phyloP scores from a whole-genome alignment of 2,329 filamentous ascomycete species.

The Neopestalotiopsis clavispora region DNA sequence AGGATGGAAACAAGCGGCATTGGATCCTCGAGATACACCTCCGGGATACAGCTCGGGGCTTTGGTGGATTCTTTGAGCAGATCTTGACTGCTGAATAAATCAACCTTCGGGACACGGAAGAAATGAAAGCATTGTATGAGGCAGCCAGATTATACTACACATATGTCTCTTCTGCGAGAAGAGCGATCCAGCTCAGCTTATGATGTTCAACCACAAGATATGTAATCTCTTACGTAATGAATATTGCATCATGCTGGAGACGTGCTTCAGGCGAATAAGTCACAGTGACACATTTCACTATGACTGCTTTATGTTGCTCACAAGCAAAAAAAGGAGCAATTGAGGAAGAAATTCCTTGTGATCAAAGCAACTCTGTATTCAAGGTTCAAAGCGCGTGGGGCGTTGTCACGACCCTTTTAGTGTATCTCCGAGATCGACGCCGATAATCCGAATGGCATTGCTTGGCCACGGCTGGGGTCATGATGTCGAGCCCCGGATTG shows the following conservation, averaged over 20 bases:
- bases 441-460: slow-evolving; percentile 6
- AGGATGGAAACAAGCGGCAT: slow-evolving; percentile 47
- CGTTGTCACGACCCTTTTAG: not conserved
- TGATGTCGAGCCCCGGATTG: not conserved
- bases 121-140: too few relatives aligned
- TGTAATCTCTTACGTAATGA: too few relatives aligned
- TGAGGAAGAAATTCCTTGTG: not conserved
- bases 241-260: too few relatives aligned
- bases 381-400: not conserved
- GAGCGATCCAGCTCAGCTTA: too few relatives aligned
- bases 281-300: too few relatives aligned
- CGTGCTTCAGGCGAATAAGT: too few relatives aligned
- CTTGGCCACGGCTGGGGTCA: not conserved
- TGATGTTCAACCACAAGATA: too few relatives aligned
- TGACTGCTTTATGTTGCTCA: too few relatives aligned
- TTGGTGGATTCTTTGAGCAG: slow-evolving; percentile 50
- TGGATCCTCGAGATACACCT: slow-evolving; percentile 58
- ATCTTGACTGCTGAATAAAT: slow-evolving; percentile 28
- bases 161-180: too few relatives aligned
- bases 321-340: too few relatives aligned
- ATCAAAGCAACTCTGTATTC: not conserved
- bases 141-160: too few relatives aligned
- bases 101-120: too few relatives aligned
- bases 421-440: slow-evolving; percentile 11
- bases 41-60: slow-evolving; percentile 40